Evolutionary conservation across 495 filamentous ascomycete genomes (phyloP).

Genomic region (Lasiosphaeria hispida): DNA sequence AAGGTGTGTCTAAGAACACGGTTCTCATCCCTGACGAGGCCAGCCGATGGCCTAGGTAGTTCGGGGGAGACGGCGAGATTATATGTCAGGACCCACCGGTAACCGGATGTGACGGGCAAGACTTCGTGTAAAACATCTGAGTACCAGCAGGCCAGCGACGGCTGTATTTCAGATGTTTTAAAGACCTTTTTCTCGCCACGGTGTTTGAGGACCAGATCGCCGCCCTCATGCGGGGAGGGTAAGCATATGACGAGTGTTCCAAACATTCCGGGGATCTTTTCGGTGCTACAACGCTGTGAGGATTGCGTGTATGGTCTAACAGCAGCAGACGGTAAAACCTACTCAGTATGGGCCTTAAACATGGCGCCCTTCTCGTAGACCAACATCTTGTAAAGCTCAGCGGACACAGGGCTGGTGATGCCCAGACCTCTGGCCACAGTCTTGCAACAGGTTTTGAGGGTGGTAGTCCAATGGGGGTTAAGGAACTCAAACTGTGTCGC

Average conservation of each 20-base stretch:
- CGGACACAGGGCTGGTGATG: slow-evolving; percentile 32
- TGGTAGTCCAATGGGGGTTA: slow-evolving; percentile 35
- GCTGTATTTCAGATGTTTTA: slow-evolving; percentile 34
- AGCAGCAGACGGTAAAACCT: background rate
- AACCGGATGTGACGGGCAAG: slow-evolving; percentile 46
- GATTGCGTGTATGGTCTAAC: no score
- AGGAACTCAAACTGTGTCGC: slow-evolving; percentile 40
- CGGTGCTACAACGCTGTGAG: no score
- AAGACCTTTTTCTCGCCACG: slow-evolving; percentile 32
- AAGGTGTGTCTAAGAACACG: slow-evolving; percentile 22
- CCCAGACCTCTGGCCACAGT: slow-evolving; percentile 32
- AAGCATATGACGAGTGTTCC: slow-evolving; percentile 54
- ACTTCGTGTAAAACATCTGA: slow-evolving; percentile 55
- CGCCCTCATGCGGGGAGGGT: slow-evolving; percentile 50
- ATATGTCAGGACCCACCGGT: slow-evolving; percentile 53
- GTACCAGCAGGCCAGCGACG: slow-evolving; percentile 49
- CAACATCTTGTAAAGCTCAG: slow-evolving; percentile 54
- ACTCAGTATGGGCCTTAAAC: slow-evolving; percentile 53
- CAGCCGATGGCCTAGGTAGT: slow-evolving; percentile 12
- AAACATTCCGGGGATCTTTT: slow-evolving; percentile 56
- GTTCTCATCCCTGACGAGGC: background rate
- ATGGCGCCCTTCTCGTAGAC: slow-evolving; percentile 55
- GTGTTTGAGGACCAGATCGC: slow-evolving; percentile 48
- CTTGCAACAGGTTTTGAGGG: slow-evolving; percentile 22
- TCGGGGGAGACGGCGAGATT: slow-evolving; percentile 44